Base-by-base conservation (phyloP, 2,329 filamentous ascomycete species). In the Fusarium multiceps region DNA sequence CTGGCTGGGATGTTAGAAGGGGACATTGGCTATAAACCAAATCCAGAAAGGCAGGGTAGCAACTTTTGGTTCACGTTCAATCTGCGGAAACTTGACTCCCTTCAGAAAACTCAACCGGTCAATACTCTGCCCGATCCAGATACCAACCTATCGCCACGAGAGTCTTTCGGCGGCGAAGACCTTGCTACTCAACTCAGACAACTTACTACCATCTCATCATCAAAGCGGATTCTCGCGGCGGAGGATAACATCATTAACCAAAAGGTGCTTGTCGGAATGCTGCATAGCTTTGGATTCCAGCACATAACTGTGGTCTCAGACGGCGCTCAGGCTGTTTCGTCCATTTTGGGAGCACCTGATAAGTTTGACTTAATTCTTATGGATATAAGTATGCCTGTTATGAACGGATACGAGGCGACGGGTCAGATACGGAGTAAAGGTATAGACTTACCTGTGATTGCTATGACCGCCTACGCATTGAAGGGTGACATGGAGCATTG, bases 181-280 rank as follows among this genome's bases (percentile, higher is more conserved):
- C 54, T 27, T 49, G 42, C 53, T 0, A 18, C 21, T 0, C 54
- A 32, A 10, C 11, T 60, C 1, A 28, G 16, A 23, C 32, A 49
- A 8, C 4, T 60, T 8, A 8, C 18, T 4, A n/a, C 21, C 1
- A 41, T 60, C 8, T 47, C 57, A 8, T 21, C 54, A 3, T 42
- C 32, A 1, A 60, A 48, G 21, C n/a, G 9, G 11, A 60, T 60
- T 2, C 57, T 60, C 9, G 57, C 57, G 0, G 57, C 54, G 0
- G 57, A 60, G 12, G 57, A 60, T 20, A 60, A 60, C 9, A 60
- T 59, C 18, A 60, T 60, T 3, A 60, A 60, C 6, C 57, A 60
- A 7, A 60, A 60, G 4, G 20, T 60, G 2, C 42, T 60, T 4
- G 54, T 60, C 4, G 57, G 54, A 18, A 60, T 60, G 32, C 42